A percentile compares a stretch with the other conserved stretches of the same genome.
Evolutionary conservation across 495 filamentous ascomycete species (phyloP).

Genomic region (Podospora didyma): DNA sequence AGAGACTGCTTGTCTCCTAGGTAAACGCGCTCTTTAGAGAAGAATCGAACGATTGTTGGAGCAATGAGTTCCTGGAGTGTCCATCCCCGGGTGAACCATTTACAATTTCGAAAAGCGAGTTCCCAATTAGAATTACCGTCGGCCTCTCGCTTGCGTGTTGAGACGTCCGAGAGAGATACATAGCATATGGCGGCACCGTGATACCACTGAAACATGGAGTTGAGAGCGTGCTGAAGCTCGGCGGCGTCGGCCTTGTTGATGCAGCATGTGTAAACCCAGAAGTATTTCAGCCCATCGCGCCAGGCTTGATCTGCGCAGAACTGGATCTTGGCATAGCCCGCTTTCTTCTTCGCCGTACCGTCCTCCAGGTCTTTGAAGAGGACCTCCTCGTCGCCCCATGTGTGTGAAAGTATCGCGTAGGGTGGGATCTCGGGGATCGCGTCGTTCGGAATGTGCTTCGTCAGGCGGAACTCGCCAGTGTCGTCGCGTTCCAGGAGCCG

Average conservation of each 20-base stretch:
- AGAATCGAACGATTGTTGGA: slow-evolving; percentile 7
- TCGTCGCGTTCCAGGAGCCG: background rate
- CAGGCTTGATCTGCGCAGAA: no score
- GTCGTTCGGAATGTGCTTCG: background rate
- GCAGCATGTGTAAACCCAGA: no score
- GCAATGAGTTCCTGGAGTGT: slow-evolving; percentile 3
- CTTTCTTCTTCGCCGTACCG: background rate
- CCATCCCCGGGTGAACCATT: slow-evolving; percentile 12
- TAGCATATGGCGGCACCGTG: background rate
- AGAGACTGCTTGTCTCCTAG: slow-evolving; percentile 7
- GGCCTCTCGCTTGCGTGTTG: background rate
- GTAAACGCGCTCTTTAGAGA: background rate
- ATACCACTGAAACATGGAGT: slow-evolving; percentile 8
- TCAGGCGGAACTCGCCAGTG: background rate
- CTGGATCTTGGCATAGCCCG: background rate
- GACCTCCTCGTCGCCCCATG: background rate
- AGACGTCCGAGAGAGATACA: no score
- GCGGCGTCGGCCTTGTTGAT: background rate
- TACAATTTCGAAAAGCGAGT: background rate
- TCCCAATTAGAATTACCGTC: background rate
- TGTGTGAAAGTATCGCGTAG: slow-evolving; percentile 9
- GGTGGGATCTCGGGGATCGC: background rate
- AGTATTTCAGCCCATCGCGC: no score
- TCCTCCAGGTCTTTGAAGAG: background rate
- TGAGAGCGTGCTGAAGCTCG: slow-evolving; percentile 5